phyloP scores from a whole-genome alignment of 139 green algal species.

The Coccomyxa sp. region DNA sequence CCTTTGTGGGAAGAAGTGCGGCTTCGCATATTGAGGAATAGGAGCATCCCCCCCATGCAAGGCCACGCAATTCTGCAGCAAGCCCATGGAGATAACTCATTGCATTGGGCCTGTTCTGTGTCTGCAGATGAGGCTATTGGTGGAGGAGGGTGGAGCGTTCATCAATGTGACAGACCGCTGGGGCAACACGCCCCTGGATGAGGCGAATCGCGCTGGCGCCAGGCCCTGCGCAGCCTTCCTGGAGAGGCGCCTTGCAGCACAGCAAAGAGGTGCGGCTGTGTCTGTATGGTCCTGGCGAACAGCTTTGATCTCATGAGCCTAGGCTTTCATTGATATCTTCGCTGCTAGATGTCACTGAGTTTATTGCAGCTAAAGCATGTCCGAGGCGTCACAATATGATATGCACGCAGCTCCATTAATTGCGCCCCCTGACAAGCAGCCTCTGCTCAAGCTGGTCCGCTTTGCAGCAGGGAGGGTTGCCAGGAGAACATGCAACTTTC shows the following conservation, averaged over 20 bases:
- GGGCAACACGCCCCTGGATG: conserved; percentile 18
- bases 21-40: background rate
- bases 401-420: no score
- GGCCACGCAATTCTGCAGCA: background rate
- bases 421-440: no score
- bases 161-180: conserved; percentile 21
- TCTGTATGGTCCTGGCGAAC: no score
- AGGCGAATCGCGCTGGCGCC: conserved; percentile 1
- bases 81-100: background rate
- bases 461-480: no score
- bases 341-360: no score
- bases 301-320: no score
- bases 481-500: no score
- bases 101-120: background rate
- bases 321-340: no score
- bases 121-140: conserved; percentile 16
- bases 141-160: conserved; percentile 18
- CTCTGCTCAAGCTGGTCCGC: no score
- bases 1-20: background rate
- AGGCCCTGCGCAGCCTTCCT: background rate
- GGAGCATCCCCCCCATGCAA: background rate
- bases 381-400: no score
- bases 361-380: no score
- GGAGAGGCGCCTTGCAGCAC: background rate
- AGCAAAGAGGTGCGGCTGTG: no score